Conservation (phyloP, 768 basidiomycete species). For the Boletus tomentosulus region DNA sequence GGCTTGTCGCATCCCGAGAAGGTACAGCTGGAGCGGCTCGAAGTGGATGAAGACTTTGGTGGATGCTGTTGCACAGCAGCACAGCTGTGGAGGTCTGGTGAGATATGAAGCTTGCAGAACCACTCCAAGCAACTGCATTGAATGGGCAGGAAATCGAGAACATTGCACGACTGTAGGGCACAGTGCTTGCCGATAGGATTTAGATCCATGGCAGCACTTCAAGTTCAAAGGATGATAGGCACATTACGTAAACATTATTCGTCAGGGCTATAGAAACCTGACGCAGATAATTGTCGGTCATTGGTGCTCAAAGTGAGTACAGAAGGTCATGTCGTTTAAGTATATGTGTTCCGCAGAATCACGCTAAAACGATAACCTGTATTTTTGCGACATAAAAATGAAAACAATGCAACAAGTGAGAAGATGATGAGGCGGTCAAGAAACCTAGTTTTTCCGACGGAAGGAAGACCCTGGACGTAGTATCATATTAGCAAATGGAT, state of each 20-base stretch:
- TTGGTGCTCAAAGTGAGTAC: constrained; percentile 9
- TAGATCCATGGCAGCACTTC: constrained; percentile 34
- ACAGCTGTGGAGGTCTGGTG: constrained; percentile 60
- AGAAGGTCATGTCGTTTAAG: constrained; percentile 1
- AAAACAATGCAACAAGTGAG: constrained; percentile 1
- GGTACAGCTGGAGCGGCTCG: constrained; percentile 46
- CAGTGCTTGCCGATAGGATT: constrained; percentile 63
- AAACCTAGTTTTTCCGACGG: constrained; percentile 84
- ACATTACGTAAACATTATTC: constrained; percentile 2
- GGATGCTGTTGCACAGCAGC: constrained; percentile 9
- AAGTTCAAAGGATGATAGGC: background rate
- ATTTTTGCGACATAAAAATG: constrained; percentile 9
- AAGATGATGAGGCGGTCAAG: background rate
- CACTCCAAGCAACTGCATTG: constrained; percentile 53
- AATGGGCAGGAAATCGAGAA: constrained; percentile 76
- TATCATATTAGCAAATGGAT: constrained; percentile 8
- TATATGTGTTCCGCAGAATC: constrained; percentile 1
- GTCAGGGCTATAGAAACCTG: too few species aligned
- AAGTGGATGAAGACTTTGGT: constrained; percentile 4
- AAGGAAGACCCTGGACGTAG: constrained; percentile 82
- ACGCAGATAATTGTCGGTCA: background rate
- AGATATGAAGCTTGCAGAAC: constrained; percentile 65
- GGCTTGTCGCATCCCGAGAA: constrained; percentile 49
- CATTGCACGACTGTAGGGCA: constrained; percentile 52
- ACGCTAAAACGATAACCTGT: constrained; percentile 9